Evolutionary conservation across 2,329 filamentous ascomycete genomes (phyloP).

Genomic region (Nemania serpens): DNA sequence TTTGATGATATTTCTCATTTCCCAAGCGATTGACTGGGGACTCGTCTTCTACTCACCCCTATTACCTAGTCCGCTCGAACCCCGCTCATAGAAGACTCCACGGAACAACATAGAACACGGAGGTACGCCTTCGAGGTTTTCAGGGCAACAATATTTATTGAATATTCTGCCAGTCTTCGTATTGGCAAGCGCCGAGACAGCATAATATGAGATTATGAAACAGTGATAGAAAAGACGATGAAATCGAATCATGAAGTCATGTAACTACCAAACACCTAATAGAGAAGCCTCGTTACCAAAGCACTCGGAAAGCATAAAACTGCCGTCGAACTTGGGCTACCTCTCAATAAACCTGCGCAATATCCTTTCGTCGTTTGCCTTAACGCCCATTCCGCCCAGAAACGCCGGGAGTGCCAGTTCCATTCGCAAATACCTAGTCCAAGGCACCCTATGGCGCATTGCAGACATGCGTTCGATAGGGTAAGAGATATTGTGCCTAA

Average conservation of each 20-base stretch:
- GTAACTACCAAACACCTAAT: not conserved
- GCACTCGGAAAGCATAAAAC: not conserved
- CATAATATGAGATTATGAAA: constrained; percentile 10
- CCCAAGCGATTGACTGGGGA: no score
- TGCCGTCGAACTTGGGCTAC: not conserved
- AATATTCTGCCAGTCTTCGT: not conserved
- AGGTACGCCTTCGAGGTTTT: not conserved
- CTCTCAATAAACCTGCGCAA: not conserved
- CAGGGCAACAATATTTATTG: not conserved
- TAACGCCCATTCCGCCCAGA: constrained; percentile 3
- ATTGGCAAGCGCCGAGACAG: not conserved
- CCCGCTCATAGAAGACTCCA: not conserved
- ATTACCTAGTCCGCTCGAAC: no score
- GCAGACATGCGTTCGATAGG: not conserved
- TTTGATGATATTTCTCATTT: no score
- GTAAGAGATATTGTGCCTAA: constrained; percentile 2
- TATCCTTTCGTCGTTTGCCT: constrained; percentile 1
- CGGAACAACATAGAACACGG: not conserved
- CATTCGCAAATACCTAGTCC: not conserved
- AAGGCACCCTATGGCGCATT: not conserved
- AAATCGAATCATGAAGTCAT: constrained; percentile 2
- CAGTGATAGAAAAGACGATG: constrained; percentile 5
- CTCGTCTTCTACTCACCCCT: no score
- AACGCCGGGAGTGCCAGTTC: constrained; percentile 12
- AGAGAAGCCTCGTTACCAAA: not conserved